Evolutionary conservation across 768 basidiomycete genomes (phyloP), one percentile per base, ranked within the genome.

Genomic region (Myochromella boudieri): DNA sequence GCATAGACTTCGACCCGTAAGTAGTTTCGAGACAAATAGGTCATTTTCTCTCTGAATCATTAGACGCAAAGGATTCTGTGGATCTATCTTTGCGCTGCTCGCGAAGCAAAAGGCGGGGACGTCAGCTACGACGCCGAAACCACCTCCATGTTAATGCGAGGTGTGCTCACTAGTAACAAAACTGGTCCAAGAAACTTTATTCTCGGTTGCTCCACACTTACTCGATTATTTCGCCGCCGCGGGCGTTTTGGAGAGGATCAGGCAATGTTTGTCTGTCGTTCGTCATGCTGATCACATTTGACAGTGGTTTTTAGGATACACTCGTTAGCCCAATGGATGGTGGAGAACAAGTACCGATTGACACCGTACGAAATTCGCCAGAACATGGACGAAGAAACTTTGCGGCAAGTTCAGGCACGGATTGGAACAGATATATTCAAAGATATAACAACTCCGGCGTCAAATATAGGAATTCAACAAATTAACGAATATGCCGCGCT

Each of bases 301-400:
- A n/a, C n/a, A n/a, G n/a, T n/a, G n/a, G n/a, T n/a, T 8, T 41
- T 4, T 21, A 48, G 40, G 24, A 34, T 37, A 10, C 25, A 39
- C n/a, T 21, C 14, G 6, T 15, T 37, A 1, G 33, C 33, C 15
- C 14, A 42, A 28, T 29, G 10, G 14, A 46, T 28, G 20, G 18
- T n/a, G n/a, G n/a, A n/a, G 9, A 25, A 25, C 17, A 41, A 42
- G 17, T 42, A 43, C 21, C 12, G 4, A 11, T 28, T 43, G n/a
- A 37, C 47, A 4, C 41, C 40, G 14, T 37, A 36, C 7, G 18
- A 48, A 22, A 29, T 27, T 6, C 31, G 27, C 25, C 34, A 43
- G 17, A 48, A 43, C 15, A 43, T 48, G 36, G 41, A 48, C 12
- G 4, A 34, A 15, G 46, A 47, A 1, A 47, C 38, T 2, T 25